Conservation (phyloP, 2,329 filamentous ascomycete species). For the Ceratocystis eucalypticola region DNA sequence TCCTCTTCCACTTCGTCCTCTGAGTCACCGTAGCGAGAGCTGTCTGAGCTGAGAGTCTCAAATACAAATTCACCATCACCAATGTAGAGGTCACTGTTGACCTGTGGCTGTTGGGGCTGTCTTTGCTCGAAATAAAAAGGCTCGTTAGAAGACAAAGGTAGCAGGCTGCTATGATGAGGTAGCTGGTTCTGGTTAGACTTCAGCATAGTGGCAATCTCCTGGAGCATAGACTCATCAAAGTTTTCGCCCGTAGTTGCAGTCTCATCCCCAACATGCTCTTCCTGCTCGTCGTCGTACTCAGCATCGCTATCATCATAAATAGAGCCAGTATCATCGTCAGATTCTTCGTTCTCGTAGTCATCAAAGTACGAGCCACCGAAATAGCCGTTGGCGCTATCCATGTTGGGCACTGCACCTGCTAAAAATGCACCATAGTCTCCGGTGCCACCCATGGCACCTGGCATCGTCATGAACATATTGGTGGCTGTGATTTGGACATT, state of each 20-base stretch:
- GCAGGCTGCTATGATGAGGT: slow-evolving; percentile 35
- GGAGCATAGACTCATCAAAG: slow-evolving; percentile 49
- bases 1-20: slow-evolving; percentile 20
- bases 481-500: slow-evolving; percentile 29
- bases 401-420: slow-evolving; percentile 25
- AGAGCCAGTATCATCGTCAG: slow-evolving; percentile 28
- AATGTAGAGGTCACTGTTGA: background rate
- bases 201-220: slow-evolving; percentile 49
- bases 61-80: background rate
- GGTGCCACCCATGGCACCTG: slow-evolving; percentile 36
- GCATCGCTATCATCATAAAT: slow-evolving; percentile 20
- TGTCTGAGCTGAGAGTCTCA: slow-evolving; percentile 20
- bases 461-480: slow-evolving; percentile 34
- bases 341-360: slow-evolving; percentile 42
- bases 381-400: slow-evolving; percentile 28
- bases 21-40: slow-evolving; percentile 23
- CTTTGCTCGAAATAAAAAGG: slow-evolving; percentile 5
- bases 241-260: slow-evolving; percentile 34
- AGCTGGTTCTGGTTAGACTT: slow-evolving; percentile 36
- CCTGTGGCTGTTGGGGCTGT: background rate
- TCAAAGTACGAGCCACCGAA: slow-evolving; percentile 42
- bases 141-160: slow-evolving; percentile 28
- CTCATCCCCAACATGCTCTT: slow-evolving; percentile 26
- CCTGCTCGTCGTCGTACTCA: slow-evolving; percentile 26
- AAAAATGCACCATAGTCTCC: slow-evolving; percentile 25